These are phyloP conservation scores for Phytophthora nicotianae DNA, from an alignment of 352 stramenopile genomes.

Conservation along the genomic window DNA sequence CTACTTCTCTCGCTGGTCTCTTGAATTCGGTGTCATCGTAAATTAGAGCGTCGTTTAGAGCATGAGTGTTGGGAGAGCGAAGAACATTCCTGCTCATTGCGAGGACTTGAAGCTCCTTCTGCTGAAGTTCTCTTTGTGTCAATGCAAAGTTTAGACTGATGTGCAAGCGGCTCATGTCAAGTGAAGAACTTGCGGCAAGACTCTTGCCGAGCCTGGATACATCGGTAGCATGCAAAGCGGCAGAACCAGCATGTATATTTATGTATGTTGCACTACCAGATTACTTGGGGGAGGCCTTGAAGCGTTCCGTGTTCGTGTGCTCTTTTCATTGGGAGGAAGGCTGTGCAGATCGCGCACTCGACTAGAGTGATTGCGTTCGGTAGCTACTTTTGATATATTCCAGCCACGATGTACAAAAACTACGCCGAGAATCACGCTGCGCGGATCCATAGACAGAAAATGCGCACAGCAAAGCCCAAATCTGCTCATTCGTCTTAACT, in stretches of 20 bases:
- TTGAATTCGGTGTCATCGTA: background rate
- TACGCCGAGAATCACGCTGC: slow-evolving; percentile 11
- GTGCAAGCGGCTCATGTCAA: background rate
- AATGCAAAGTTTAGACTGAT: background rate
- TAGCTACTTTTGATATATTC: background rate
- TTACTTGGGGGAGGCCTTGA: background rate
- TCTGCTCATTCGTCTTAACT: slow-evolving; percentile 7
- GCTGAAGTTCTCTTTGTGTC: background rate
- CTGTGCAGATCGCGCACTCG: slow-evolving; percentile 4
- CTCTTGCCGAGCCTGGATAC: background rate
- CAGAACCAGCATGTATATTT: background rate
- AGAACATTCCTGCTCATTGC: background rate
- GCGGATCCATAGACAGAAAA: slow-evolving; percentile 5
- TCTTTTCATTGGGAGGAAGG: slow-evolving; percentile 8
- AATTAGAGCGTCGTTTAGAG: background rate
- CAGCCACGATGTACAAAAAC: slow-evolving; percentile 6
- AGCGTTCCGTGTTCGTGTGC: background rate
- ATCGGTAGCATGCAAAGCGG: background rate
- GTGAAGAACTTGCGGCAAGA: background rate
- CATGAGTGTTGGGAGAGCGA: background rate
- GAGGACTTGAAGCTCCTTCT: background rate
- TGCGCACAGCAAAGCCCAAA: slow-evolving; percentile 14
- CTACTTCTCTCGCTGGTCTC: background rate
- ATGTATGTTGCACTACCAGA: background rate
- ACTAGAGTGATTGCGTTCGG: slow-evolving; percentile 2